A percentile compares a stretch with the other conserved stretches of the same genome.
phyloP scores from a whole-genome alignment of 257 asterid genomes.

The Solanum boliviense region DNA sequence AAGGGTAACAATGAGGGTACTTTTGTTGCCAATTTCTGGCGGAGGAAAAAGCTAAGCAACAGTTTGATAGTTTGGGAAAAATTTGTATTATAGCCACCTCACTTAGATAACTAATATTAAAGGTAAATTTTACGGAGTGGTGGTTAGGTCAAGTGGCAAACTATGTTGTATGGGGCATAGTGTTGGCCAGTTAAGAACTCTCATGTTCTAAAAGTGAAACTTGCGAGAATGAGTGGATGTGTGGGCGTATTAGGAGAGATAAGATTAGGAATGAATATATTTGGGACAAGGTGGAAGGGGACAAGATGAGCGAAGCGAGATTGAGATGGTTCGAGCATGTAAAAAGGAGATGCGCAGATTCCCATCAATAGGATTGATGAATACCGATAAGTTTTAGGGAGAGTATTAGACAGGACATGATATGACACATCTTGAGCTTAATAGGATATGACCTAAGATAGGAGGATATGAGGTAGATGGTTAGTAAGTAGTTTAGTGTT shows the following conservation, averaged over 20 bases:
- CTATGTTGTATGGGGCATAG: neutral
- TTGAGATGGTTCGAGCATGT: neutral
- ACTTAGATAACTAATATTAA: neutral
- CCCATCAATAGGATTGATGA: neutral
- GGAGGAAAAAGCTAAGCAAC: neutral
- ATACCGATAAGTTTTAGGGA: neutral
- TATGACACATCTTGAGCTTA: neutral
- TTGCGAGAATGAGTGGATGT: neutral
- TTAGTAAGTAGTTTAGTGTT: neutral
- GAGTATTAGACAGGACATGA: neutral
- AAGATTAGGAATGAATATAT: neutral
- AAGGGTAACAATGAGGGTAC: neutral
- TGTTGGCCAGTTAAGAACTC: neutral
- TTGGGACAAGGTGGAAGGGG: neutral
- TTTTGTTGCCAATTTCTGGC: neutral
- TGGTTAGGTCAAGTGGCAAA: neutral
- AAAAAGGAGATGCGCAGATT: neutral
- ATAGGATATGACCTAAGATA: neutral
- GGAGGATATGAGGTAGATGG: neutral
- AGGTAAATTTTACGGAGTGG: neutral
- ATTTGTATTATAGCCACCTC: neutral
- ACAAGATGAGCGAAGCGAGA: neutral
- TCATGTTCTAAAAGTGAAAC: neutral
- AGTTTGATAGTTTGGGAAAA: neutral
- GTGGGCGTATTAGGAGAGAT: neutral